Conservation (phyloP, 106 monocot genomes). For the Allium fistulosum region DNA sequence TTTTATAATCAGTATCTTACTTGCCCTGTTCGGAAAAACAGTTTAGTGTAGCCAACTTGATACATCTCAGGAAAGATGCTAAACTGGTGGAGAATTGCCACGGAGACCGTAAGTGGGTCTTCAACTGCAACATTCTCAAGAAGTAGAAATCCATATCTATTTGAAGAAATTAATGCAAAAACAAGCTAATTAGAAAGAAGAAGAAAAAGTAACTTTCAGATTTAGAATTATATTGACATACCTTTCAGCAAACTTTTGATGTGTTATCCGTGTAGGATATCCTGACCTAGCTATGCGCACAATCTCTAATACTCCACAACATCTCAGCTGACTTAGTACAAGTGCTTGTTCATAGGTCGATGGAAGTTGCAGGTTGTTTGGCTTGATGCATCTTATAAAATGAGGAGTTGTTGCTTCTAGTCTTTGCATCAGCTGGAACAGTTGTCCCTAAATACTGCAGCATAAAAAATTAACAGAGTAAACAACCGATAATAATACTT, state of each 20-base stretch:
- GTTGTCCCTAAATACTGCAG: constrained; percentile 54
- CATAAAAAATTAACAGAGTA: background rate
- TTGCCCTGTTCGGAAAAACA: constrained; percentile 99
- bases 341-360: constrained; percentile 81
- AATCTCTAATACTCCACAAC: constrained; percentile 96
- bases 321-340: constrained; percentile 80
- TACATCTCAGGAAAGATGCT: constrained; percentile 99
- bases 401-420: constrained; percentile 91
- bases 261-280: constrained; percentile 91
- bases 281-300: constrained; percentile 95
- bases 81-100: constrained; percentile 95
- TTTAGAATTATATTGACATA: constrained; percentile 10
- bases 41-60: constrained; percentile 98
- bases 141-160: constrained; percentile 97
- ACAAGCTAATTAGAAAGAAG: constrained; percentile 1
- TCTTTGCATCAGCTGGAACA: constrained; percentile 98
- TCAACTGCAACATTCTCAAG: constrained; percentile 81
- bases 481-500: too few relatives aligned
- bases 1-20: constrained; percentile 13
- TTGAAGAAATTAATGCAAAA: background rate
- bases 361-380: constrained; percentile 75
- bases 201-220: background rate
- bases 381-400: constrained; percentile 96
- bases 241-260: constrained; percentile 96
- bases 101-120: constrained; percentile 91